A percentile compares a stretch with the other conserved stretches of the same genome.
Evolutionary conservation across 1,284 basidiomycete genomes (phyloP).

Genomic region (Apiotrichum brassicae): DNA sequence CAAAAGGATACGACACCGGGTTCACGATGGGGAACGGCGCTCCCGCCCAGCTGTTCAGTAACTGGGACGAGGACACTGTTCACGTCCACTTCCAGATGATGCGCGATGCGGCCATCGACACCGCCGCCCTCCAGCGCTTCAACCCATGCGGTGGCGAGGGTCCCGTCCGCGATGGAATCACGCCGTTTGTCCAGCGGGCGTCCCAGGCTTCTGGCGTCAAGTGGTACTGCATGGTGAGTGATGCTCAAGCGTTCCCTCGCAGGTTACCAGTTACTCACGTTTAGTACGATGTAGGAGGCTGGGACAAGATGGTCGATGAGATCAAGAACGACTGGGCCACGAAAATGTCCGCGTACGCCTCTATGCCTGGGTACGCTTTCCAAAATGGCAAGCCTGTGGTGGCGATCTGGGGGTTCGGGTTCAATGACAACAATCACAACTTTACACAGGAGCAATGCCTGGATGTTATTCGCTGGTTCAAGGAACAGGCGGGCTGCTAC

Average conservation of each 20-base stretch:
- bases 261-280: too few relatives aligned
- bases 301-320: slow-evolving; percentile 10
- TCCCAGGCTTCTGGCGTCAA: slow-evolving; percentile 10
- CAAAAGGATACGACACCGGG: slow-evolving; percentile 8
- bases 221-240: slow-evolving; percentile 17
- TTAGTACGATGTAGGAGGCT: slow-evolving; percentile 13
- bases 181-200: slow-evolving; percentile 7
- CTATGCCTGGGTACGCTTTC: slow-evolving; percentile 7
- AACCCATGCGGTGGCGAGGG: slow-evolving; percentile 16
- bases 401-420: slow-evolving; percentile 19
- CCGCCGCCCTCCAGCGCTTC: slow-evolving; percentile 21
- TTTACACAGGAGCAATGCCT: slow-evolving; percentile 8
- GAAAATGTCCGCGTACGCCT: slow-evolving; percentile 10
- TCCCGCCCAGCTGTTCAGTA: slow-evolving; percentile 10
- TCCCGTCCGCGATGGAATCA: slow-evolving; percentile 12
- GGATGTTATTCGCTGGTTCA: slow-evolving; percentile 15
- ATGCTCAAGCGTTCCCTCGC: too few relatives aligned
- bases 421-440: slow-evolving; percentile 13
- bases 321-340: slow-evolving; percentile 12
- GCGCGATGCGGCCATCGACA: slow-evolving; percentile 13
- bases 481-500: slow-evolving; percentile 6
- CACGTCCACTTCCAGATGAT: slow-evolving; percentile 16
- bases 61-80: slow-evolving; percentile 10
- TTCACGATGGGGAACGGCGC: not conserved
- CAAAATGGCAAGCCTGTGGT: slow-evolving; percentile 19